phyloP scores from a whole-genome alignment of 208 protist genomes.

The Leishmania martiniquensis region DNA sequence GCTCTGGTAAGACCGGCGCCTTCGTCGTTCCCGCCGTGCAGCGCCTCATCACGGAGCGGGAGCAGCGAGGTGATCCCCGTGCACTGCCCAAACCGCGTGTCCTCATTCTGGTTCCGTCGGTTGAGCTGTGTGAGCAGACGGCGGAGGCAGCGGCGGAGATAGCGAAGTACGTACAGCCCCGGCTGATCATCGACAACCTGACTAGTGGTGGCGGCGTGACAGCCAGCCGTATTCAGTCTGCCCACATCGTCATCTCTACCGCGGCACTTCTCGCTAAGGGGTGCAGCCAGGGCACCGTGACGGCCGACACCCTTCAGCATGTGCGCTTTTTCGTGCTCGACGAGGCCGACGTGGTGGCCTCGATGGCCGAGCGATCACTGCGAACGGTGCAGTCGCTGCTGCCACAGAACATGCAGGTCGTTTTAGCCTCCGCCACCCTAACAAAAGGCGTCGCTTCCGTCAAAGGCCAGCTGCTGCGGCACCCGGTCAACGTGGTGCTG shows the following conservation, averaged over 20 bases:
- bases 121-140: slow-evolving; percentile 96
- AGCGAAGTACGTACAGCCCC: slow-evolving; percentile 80
- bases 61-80: slow-evolving; percentile 42
- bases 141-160: slow-evolving; percentile 71
- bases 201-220: slow-evolving; percentile 58
- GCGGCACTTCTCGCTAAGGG: slow-evolving; percentile 81
- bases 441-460: slow-evolving; percentile 93
- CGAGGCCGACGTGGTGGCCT: slow-evolving; percentile 96
- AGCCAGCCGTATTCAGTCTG: slow-evolving; percentile 59
- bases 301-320: slow-evolving; percentile 54
- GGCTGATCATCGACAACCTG: slow-evolving; percentile 86
- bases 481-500: slow-evolving; percentile 92
- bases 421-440: slow-evolving; percentile 96
- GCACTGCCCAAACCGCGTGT: slow-evolving; percentile 63
- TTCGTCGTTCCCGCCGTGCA: slow-evolving; percentile 90
- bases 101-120: slow-evolving; percentile 95
- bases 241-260: slow-evolving; percentile 86
- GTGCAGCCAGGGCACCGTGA: slow-evolving; percentile 58
- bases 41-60: slow-evolving; percentile 80
- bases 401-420: slow-evolving; percentile 89
- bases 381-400: slow-evolving; percentile 82
- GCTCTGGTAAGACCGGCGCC: slow-evolving; percentile 90
- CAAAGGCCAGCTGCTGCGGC: slow-evolving; percentile 94
- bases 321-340: slow-evolving; percentile 94
- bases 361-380: slow-evolving; percentile 94